Conservation (phyloP, 257 asterid genomes). For the Voacanga thouarsii region DNA sequence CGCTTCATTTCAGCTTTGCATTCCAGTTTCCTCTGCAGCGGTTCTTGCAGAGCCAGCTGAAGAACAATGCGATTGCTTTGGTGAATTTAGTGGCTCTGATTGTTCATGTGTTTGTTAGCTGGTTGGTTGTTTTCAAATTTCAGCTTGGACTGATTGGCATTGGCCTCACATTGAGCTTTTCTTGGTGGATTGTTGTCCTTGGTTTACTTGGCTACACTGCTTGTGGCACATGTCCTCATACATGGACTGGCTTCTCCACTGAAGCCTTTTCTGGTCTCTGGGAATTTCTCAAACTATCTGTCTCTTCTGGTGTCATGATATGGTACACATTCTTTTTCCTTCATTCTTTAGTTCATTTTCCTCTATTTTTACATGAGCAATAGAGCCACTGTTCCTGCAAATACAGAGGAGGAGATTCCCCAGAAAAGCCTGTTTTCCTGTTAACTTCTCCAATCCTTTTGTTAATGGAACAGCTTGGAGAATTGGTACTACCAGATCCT, state of each 20-base stretch:
- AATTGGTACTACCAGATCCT: slow-evolving; percentile 18
- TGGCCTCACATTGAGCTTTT: slow-evolving; percentile 46
- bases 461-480: slow-evolving; percentile 15
- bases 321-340: slow-evolving; percentile 37
- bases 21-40: slow-evolving; percentile 70
- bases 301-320: slow-evolving; percentile 90
- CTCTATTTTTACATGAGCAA: too few species aligned
- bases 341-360: background rate
- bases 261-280: slow-evolving; percentile 83
- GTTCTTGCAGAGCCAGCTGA: slow-evolving; percentile 83
- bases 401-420: too few species aligned
- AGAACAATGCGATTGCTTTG: slow-evolving; percentile 61
- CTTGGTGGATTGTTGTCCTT: slow-evolving; percentile 58
- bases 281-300: slow-evolving; percentile 73
- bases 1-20: slow-evolving; percentile 75
- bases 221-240: slow-evolving; percentile 68
- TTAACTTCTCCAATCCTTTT: background rate
- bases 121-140: slow-evolving; percentile 48
- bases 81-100: slow-evolving; percentile 42
- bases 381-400: too few species aligned
- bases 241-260: slow-evolving; percentile 73
- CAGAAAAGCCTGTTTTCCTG: background rate
- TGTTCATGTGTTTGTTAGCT: slow-evolving; percentile 45
- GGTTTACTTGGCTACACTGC: slow-evolving; percentile 47
- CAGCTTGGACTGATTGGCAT: slow-evolving; percentile 58